Percentiles rank a stretch among this genome's conserved stretches.
Evolutionary conservation across 768 basidiomycete genomes (phyloP).

Genomic region (Holtermanniella nyarrowii): DNA sequence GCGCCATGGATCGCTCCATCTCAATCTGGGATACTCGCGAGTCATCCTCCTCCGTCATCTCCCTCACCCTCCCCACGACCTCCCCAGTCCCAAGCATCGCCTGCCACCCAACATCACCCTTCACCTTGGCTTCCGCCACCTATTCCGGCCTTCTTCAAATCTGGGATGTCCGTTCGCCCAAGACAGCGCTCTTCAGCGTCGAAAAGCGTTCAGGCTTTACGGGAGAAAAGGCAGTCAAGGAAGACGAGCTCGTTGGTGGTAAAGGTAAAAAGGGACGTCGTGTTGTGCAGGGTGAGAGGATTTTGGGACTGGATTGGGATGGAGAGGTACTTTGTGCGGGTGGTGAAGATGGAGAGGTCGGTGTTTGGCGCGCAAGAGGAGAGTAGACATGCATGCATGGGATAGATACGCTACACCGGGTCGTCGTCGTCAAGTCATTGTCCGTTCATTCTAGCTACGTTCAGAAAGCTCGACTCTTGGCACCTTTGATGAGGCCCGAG

Average conservation of each 20-base stretch:
- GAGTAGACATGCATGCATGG: conserved; percentile 15
- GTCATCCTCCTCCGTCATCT: conserved; percentile 40
- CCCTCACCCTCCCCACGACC: conserved; percentile 39
- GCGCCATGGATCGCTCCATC: conserved; percentile 43
- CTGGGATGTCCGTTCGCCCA: conserved; percentile 45
- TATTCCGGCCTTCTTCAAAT: conserved; percentile 43
- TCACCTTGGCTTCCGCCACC: conserved; percentile 41
- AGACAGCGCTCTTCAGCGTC: conserved; percentile 42
- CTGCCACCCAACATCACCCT: conserved; percentile 42
- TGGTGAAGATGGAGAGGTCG: conserved; percentile 44
- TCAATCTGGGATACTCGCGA: conserved; percentile 44
- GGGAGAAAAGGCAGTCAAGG: not conserved
- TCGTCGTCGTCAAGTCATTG: no score
- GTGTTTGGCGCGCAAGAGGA: conserved; percentile 38
- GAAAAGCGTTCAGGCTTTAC: conserved; percentile 17
- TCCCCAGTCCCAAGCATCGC: conserved; percentile 42
- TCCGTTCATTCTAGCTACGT: no score
- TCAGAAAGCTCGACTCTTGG: no score
- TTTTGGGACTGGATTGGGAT: conserved; percentile 44
- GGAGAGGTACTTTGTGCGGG: conserved; percentile 43
- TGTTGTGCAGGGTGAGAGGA: conserved; percentile 38
- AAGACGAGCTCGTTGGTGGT: not conserved
- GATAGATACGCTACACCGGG: no score
- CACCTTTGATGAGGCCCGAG: not conserved
- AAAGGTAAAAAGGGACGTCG: not conserved